Base-by-base conservation (phyloP, 2,329 filamentous ascomycete genomes). In the Ramichloridium luteum region DNA sequence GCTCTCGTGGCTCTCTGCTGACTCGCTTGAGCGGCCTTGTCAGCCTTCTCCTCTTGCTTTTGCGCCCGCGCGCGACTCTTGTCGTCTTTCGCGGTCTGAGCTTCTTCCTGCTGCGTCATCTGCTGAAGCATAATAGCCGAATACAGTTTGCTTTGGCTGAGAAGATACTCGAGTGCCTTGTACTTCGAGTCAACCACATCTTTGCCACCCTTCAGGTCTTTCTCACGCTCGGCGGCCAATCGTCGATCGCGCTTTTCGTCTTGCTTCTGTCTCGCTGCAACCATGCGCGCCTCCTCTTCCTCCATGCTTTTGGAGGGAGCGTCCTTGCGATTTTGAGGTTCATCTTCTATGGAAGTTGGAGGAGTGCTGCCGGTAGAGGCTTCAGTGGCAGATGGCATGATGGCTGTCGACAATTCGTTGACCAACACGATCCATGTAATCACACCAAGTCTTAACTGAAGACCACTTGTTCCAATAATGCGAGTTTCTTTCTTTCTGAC, bases 131-230 rank as follows among this genome's bases (percentile, higher is more conserved):
- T 68, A 28, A 68, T 65, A 3, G 59, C 58, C 20, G 61, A 63
- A 34, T 66, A 68, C 12, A 68, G 50, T 52, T 67, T 67, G 50
- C 62, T 66, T 47, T 68, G 65, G 35, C 61, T 67, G 44, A 68
- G 58, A 36, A 68, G 42, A 38, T 64, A 67, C 43, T 67, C 63
- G 37, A 68, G 45, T 34, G 64, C 62, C 46, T 67, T 65, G 49
- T 63, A 67, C 39, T 68, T 68, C 25, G 58, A 55, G 37, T 67
- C 64, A 23, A 67, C 47, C 4, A 58, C 53, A 27, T 61, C 56
- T 18, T 51, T 51, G 10, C 64, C 64, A 25, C 57, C 62, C 30
- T 60, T 55, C 13, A 65, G 42, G 28, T 67, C 64, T 28, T 61
- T 58, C 37, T 62, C 53, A 13, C 63, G 55, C 41, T 64, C 56